Evolutionary conservation across 2,329 filamentous ascomycete species (phyloP).

Genomic region (Xylaria sp.): DNA sequence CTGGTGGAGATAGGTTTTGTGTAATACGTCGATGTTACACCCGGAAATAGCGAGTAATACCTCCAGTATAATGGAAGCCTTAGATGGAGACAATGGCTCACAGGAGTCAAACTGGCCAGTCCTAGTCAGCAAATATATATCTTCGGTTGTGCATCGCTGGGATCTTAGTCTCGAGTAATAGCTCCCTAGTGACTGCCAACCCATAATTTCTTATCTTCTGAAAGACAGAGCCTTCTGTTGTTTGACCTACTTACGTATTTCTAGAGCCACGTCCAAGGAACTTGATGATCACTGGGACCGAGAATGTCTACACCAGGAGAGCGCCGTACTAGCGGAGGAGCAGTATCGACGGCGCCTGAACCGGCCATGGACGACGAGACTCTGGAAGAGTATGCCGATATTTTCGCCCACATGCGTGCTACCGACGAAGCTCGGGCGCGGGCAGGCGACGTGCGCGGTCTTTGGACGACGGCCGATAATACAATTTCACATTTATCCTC

Average conservation of each 20-base stretch:
- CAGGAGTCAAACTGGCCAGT: neutral
- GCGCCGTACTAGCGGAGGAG: slow-evolving; percentile 11
- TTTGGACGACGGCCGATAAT: slow-evolving; percentile 37
- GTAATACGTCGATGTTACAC: slow-evolving; percentile 14
- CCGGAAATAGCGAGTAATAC: neutral
- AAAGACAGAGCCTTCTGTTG: neutral
- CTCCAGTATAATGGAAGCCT: slow-evolving; percentile 1
- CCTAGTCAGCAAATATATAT: slow-evolving; percentile 21
- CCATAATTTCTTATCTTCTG: neutral
- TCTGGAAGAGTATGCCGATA: slow-evolving; percentile 35
- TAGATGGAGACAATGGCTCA: neutral
- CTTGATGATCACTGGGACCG: neutral
- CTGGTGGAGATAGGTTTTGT: slow-evolving; percentile 4
- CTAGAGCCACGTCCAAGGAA: neutral
- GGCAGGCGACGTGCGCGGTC: slow-evolving; percentile 35
- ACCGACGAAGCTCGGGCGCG: slow-evolving; percentile 37
- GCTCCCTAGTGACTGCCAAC: neutral
- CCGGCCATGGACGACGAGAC: slow-evolving; percentile 31
- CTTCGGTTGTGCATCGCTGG: neutral
- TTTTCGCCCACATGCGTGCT: slow-evolving; percentile 38
- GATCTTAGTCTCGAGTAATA: neutral
- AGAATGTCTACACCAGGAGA: slow-evolving; percentile 35
- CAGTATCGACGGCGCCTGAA: slow-evolving; percentile 15
- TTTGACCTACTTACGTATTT: neutral
- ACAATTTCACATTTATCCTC: slow-evolving; percentile 40